Evolutionary conservation across 306 rosid genomes (phyloP).

Genomic region (Casuarina glauca): DNA sequence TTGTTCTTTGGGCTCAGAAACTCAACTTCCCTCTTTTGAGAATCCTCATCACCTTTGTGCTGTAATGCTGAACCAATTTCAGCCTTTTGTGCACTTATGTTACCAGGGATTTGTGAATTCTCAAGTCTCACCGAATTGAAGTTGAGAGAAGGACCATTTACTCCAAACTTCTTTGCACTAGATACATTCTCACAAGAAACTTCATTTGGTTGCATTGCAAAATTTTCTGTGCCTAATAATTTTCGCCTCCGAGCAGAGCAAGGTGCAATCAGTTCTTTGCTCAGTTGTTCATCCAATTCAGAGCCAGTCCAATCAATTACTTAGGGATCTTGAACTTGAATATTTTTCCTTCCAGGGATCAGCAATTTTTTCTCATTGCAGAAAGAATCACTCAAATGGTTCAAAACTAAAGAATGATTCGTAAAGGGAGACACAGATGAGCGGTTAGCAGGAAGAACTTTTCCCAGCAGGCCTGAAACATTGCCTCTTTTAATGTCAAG

Average conservation of each 20-base stretch:
- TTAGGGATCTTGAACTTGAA: slow-evolving; percentile 35
- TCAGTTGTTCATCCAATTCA: slow-evolving; percentile 41
- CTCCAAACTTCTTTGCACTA: slow-evolving; percentile 35
- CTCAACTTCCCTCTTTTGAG: slow-evolving; percentile 36
- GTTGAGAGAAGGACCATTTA: slow-evolving; percentile 23
- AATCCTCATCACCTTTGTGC: slow-evolving; percentile 33
- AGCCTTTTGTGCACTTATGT: slow-evolving; percentile 42
- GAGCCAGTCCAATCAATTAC: slow-evolving; percentile 44
- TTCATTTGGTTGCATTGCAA: slow-evolving; percentile 35
- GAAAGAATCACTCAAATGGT: slow-evolving; percentile 35
- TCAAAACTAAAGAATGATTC: slow-evolving; percentile 37
- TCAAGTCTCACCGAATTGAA: slow-evolving; percentile 35
- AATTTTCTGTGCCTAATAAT: slow-evolving; percentile 50
- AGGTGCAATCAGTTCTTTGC: slow-evolving; percentile 36
- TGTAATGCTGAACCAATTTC: slow-evolving; percentile 36
- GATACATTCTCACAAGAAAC: slow-evolving; percentile 39
- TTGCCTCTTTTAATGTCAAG: slow-evolving; percentile 34
- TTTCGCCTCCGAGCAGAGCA: slow-evolving; percentile 67
- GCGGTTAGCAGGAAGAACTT: slow-evolving; percentile 81
- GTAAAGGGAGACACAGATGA: slow-evolving; percentile 59
- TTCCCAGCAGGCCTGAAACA: slow-evolving; percentile 37
- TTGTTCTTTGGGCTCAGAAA: slow-evolving; percentile 34
- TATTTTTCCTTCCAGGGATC: slow-evolving; percentile 39
- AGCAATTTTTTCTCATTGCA: slow-evolving; percentile 32
- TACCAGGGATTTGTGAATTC: slow-evolving; percentile 33